Evolutionary conservation across 192 early-diverging fungal genomes (phyloP).

Genomic region (Globomyces pollinis-pini): DNA sequence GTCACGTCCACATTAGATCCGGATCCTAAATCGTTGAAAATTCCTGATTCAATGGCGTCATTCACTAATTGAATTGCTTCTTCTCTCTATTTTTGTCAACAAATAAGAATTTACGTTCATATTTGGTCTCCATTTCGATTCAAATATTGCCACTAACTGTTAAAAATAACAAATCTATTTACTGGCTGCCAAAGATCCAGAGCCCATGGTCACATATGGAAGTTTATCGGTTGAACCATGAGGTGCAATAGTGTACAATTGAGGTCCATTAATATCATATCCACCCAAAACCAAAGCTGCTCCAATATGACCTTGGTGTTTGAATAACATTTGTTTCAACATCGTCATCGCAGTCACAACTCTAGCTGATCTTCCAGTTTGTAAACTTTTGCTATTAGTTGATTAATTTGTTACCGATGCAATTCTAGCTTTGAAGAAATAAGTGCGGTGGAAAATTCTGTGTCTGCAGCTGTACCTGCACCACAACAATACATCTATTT

Average conservation of each 20-base stretch:
- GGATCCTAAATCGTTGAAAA: constrained; percentile 98
- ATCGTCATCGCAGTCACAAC: constrained; percentile 92
- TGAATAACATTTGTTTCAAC: constrained; percentile 96
- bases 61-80: constrained; percentile 85
- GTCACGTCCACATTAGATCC: constrained; percentile 93
- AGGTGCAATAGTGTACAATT: constrained; percentile 84
- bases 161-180: too few relatives aligned
- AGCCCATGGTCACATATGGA: constrained; percentile 93
- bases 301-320: constrained; percentile 92
- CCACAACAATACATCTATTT: constrained; percentile 87
- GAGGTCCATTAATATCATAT: constrained; percentile 81
- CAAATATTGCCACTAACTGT: constrained; percentile 97
- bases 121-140: constrained; percentile 69
- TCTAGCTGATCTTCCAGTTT: constrained; percentile 79
- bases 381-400: too few relatives aligned
- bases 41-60: constrained; percentile 92
- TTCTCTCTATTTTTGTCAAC: constrained; percentile 58
- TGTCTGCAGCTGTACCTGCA: constrained; percentile 98
- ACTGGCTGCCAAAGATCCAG: constrained; percentile 91
- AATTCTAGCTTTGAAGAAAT: constrained; percentile 92
- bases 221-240: constrained; percentile 95
- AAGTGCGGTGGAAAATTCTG: constrained; percentile 87
- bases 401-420: too few relatives aligned
- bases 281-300: constrained; percentile 93
- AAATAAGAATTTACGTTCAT: constrained; percentile 55